A percentile compares a stretch with the other conserved stretches of the same genome.
These are phyloP conservation scores for Populus trichocarpa DNA, from an alignment of 441 rosid genomes.

Conservation along the genomic window DNA sequence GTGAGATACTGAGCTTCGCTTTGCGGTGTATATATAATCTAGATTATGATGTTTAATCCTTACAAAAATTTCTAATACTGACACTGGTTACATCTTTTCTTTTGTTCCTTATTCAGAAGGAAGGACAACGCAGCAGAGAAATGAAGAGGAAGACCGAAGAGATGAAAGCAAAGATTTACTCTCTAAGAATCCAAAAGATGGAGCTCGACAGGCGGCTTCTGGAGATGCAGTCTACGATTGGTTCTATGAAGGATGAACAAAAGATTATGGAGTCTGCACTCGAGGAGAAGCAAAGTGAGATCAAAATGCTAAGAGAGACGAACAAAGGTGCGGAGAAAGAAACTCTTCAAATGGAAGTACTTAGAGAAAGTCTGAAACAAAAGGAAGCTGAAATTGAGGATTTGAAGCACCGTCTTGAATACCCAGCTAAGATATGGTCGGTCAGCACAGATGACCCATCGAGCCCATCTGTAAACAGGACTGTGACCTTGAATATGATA, in stretches of 20 bases:
- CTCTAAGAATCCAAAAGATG: slow-evolving; percentile 42
- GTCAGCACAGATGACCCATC: slow-evolving; percentile 31
- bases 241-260: slow-evolving; percentile 54
- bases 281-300: slow-evolving; percentile 43
- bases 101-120: slow-evolving; percentile 36
- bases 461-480: slow-evolving; percentile 16
- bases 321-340: slow-evolving; percentile 17
- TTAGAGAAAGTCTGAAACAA: slow-evolving; percentile 43
- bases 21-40: not conserved
- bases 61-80: not conserved
- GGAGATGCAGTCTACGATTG: slow-evolving; percentile 52
- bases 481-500: slow-evolving; percentile 1
- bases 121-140: slow-evolving; percentile 38
- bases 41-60: not conserved
- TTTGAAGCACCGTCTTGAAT: slow-evolving; percentile 35
- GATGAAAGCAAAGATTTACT: slow-evolving; percentile 42
- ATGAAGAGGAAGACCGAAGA: slow-evolving; percentile 44
- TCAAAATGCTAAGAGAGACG: slow-evolving; percentile 30
- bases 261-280: slow-evolving; percentile 38
- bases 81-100: not conserved
- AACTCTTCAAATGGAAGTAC: slow-evolving; percentile 18
- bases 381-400: slow-evolving; percentile 46
- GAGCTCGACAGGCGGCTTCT: slow-evolving; percentile 41
- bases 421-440: slow-evolving; percentile 23
- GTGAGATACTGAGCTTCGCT: not conserved